Base-by-base conservation (phyloP, 148 eudicot genomes). In the Vaccinium vitisidaea region DNA sequence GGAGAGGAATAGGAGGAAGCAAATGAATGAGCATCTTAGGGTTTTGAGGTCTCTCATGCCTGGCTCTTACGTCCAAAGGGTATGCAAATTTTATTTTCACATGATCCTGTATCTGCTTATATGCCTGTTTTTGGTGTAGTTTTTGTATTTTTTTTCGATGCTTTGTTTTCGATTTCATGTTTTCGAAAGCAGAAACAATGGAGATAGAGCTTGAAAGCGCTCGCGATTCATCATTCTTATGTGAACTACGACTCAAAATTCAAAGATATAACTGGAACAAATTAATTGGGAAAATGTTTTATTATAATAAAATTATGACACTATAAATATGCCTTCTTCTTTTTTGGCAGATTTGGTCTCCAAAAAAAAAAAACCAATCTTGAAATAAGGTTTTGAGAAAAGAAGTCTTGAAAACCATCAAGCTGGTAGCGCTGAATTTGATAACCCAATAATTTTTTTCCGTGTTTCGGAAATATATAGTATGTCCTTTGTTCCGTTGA, bases 41-140 rank as follows among this genome's bases (percentile, higher is more conserved):
- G 99, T 96, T 83, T 84, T 96, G 82, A 91, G 98, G 88, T 88
- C 99, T 84, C 99, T 96, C 89, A 96, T 96, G 99, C 99, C 99
- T 4, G 94, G 97, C 85, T 94, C 99, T 46, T 96, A 96, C 75
- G 99, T 96, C 48, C 99, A 96, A 90, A 91, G 99, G 98, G 99
- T 96, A 93, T 5, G 74, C 61, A 25, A 30, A 2, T 50, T 0
- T n/a, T 77, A 50, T 10, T 0, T 58, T n/a, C n/a, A 19, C 70
- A 63, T 63, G 27, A n/a, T 59, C 67, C 11, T 21, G 21, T 9
- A n/a, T n/a, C 14, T 63, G 5, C 30, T 63, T 63, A n/a, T 8
- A 61, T 2, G 70, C 70, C 70, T 63, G 30, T 63, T 23, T 63
- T 23, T 63, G 67, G 61, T 56, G 61, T 58, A 6, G 8, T 6